Percentiles rank a stretch among this genome's conserved stretches.
Evolutionary conservation across 78 protist species (phyloP).

Genomic region (Dictyostelium firmibasis): DNA sequence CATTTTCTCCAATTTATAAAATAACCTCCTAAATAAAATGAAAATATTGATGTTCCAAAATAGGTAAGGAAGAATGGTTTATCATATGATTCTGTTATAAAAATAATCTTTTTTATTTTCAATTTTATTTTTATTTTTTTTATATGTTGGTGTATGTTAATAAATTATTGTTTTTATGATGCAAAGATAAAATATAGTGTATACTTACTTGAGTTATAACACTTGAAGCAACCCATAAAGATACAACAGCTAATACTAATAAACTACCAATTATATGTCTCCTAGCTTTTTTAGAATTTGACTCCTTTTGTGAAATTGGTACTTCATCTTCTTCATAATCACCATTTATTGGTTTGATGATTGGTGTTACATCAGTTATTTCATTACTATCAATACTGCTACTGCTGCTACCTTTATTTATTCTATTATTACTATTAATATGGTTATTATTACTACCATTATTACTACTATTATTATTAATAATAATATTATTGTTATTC

Average conservation of each 20-base stretch:
- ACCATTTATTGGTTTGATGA: not conserved
- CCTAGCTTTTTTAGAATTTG: not conserved
- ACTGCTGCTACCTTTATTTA: not conserved
- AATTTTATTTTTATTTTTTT: not conserved
- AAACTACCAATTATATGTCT: constrained; percentile 50
- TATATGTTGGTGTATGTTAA: not conserved
- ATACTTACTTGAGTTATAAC: constrained; percentile 31
- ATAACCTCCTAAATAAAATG: constrained; percentile 69
- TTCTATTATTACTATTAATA: not conserved
- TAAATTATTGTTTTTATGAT: not conserved
- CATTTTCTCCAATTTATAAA: constrained; percentile 46
- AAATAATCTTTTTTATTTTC: constrained; percentile 12
- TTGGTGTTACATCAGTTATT: not conserved
- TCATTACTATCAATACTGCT: not conserved
- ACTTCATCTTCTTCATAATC: not conserved
- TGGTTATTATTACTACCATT: not conserved
- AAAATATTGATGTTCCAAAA: constrained; percentile 52
- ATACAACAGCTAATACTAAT: constrained; percentile 48
- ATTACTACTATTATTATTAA: not conserved
- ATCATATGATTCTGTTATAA: constrained; percentile 30
- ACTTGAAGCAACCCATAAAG: constrained; percentile 55
- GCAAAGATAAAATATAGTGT: not conserved
- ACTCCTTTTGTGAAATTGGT: not conserved
- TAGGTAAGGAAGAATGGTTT: constrained; percentile 72
- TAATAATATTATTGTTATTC: not conserved